Evolutionary conservation across 495 filamentous ascomycete genomes (phyloP).

Genomic region (Talaromyces trachyspermus): DNA sequence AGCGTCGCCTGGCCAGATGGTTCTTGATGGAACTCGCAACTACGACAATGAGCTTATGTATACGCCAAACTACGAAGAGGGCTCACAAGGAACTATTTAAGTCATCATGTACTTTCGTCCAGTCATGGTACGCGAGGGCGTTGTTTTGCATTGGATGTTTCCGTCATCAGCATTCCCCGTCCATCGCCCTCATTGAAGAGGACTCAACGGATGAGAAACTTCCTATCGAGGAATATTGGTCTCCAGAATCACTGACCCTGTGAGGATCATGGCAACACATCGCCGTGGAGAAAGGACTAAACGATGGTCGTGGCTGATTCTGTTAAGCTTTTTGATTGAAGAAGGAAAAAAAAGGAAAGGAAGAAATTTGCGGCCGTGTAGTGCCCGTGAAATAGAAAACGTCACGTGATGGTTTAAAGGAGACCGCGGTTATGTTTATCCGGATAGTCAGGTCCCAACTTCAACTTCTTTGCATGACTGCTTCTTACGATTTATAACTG

Average conservation of each 20-base stretch:
- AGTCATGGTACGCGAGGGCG: too few species aligned
- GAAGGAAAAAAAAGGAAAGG: slow-evolving; percentile 38
- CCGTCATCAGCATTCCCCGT: slow-evolving; percentile 60
- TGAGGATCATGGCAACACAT: slow-evolving; percentile 53
- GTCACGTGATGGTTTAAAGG: not conserved
- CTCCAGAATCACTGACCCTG: slow-evolving; percentile 50
- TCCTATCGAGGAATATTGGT: slow-evolving; percentile 56
- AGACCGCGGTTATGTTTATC: not conserved
- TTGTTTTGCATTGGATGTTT: slow-evolving; percentile 50
- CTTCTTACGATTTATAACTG: too few species aligned
- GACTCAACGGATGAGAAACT: slow-evolving; percentile 55
- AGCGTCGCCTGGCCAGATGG: not conserved
- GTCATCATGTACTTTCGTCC: not conserved
- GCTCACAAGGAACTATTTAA: slow-evolving; percentile 3
- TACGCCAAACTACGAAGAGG: not conserved
- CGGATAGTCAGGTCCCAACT: not conserved
- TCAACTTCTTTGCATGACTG: not conserved
- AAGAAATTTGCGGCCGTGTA: slow-evolving; percentile 5
- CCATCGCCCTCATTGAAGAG: slow-evolving; percentile 61
- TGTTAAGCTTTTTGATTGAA: slow-evolving; percentile 49
- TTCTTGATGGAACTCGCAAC: not conserved
- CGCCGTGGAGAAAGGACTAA: slow-evolving; percentile 45
- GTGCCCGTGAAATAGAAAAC: slow-evolving; percentile 6
- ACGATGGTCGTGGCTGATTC: slow-evolving; percentile 61
- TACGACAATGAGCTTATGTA: not conserved